Evolutionary conservation across 495 filamentous ascomycete genomes (phyloP).

Genomic region (Aspergillus conjunctus): DNA sequence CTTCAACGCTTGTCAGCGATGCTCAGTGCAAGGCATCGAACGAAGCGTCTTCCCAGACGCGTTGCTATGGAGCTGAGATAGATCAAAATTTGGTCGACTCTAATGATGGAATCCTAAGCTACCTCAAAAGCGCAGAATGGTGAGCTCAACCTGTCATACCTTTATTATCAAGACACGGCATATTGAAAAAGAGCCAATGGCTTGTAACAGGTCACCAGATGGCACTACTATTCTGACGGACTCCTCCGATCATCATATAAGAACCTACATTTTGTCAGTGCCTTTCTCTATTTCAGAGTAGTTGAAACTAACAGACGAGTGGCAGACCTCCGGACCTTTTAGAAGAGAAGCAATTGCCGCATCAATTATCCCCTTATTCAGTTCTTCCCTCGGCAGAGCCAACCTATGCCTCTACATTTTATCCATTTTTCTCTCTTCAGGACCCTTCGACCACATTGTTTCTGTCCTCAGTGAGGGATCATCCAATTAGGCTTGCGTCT

Average conservation of each 20-base stretch:
- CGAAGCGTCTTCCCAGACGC: background rate
- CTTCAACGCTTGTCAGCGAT: conserved; percentile 26
- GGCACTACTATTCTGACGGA: conserved; percentile 80
- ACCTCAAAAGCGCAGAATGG: conserved; percentile 67
- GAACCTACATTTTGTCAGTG: conserved; percentile 68
- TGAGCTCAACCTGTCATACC: conserved; percentile 18
- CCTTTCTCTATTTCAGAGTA: background rate
- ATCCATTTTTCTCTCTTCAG: conserved; percentile 71
- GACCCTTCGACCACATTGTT: conserved; percentile 67
- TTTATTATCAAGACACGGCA: background rate
- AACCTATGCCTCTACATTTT: conserved; percentile 68
- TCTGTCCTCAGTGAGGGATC: conserved; percentile 66
- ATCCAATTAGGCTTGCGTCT: conserved; percentile 75
- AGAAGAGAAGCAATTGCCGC: conserved; percentile 47
- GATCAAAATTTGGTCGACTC: background rate
- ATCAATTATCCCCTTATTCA: conserved; percentile 62
- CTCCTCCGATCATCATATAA: conserved; percentile 66
- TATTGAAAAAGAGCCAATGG: conserved; percentile 1
- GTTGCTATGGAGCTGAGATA: background rate
- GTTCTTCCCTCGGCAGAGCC: conserved; percentile 63
- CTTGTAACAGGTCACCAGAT: conserved; percentile 65
- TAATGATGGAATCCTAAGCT: conserved; percentile 28
- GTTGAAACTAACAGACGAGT: conserved; percentile 12
- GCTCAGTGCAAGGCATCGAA: background rate
- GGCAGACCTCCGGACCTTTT: conserved; percentile 67